Evolutionary conservation across 225 moss, liverwort and hornwort genomes (phyloP), one percentile per base, ranked within the genome.

Genomic region (Physcomitrium patens): DNA sequence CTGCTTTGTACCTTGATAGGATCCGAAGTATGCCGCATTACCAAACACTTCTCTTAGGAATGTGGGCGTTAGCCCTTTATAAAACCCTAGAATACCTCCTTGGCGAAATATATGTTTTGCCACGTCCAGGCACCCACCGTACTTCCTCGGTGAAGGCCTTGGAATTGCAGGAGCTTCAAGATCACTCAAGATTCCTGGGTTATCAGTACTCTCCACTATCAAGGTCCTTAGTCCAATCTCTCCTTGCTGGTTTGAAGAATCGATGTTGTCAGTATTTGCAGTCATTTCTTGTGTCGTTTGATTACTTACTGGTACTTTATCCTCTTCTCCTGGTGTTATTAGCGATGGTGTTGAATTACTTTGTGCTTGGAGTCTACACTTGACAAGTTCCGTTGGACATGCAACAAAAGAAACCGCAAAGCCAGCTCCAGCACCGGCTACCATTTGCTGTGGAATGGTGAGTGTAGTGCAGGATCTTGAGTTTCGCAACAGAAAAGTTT

Each of bases 31-130:
- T 12, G 84, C 85, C 20, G 89, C 96, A 82, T 96, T 96, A 45
- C 93, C 96, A 19, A 93, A 91, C 37, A 96, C 91, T 72, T 96
- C 91, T 71, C 91, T 81, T 80, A 96, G 12, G 73, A 96, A 49
- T 14, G 96, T 93, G 1, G 93, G 90, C 16, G 83, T 80, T 47
- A 92, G 60, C 1, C 93, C 96, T 61, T 87, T 90, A 75, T 89
- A 92, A 71, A 96, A 79, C 1, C 96, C 93, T 2, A 86, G 8
- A 0, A 75, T 11, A 41, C 96, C 93, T 19, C 94, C 92, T 72
- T 93, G 71, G 37, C 37, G 77, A 44, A 87, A 78, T 7, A 96
- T 92, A 0, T 86, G 87, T 47, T 81, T 77, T 5, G 79, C 89
- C 59, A 96, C 91, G 72, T 91, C 91, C 46, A 93, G 3, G 6